Conservation (phyloP, 2,329 filamentous ascomycete genomes). For the Fusarium brachygibbosum region DNA sequence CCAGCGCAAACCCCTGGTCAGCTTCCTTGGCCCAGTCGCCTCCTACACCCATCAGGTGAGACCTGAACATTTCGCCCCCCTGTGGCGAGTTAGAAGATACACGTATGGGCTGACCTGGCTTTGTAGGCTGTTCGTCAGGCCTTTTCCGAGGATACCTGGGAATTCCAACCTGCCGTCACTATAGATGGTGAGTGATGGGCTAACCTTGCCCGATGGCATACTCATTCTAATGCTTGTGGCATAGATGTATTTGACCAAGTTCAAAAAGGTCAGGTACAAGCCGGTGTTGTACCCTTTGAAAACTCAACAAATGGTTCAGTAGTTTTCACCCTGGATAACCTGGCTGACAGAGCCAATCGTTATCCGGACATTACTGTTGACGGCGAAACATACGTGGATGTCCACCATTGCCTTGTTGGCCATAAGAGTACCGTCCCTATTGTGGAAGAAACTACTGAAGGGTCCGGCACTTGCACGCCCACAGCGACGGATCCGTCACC, state of each 20-base stretch:
- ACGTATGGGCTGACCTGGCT: slow-evolving; percentile 27
- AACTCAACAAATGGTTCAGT: slow-evolving; percentile 97
- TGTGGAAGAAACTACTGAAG: slow-evolving; percentile 50
- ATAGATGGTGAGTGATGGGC: slow-evolving; percentile 60
- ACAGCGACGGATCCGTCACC: slow-evolving; percentile 61
- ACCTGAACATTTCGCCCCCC: slow-evolving; percentile 1
- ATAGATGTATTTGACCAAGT: slow-evolving; percentile 85
- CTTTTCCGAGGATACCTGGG: slow-evolving; percentile 64
- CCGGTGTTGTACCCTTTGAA: slow-evolving; percentile 92
- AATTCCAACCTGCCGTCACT: slow-evolving; percentile 64
- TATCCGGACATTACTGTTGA: slow-evolving; percentile 81
- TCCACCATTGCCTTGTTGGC: slow-evolving; percentile 89
- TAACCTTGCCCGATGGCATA: not conserved
- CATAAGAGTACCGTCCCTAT: slow-evolving; percentile 50
- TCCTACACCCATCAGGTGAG: slow-evolving; percentile 67
- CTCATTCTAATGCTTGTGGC: slow-evolving; percentile 21
- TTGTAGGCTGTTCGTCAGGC: slow-evolving; percentile 61
- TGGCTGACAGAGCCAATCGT: slow-evolving; percentile 77
- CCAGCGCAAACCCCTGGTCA: slow-evolving; percentile 58
- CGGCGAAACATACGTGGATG: slow-evolving; percentile 86
- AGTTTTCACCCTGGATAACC: slow-evolving; percentile 87
- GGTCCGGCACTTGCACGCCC: slow-evolving; percentile 64
- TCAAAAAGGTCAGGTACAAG: slow-evolving; percentile 72
- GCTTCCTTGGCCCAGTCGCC: slow-evolving; percentile 63
- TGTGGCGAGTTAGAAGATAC: slow-evolving; percentile 38